Base-by-base conservation (phyloP, 1,139 yeast genomes). In the Pichia sp. region DNA sequence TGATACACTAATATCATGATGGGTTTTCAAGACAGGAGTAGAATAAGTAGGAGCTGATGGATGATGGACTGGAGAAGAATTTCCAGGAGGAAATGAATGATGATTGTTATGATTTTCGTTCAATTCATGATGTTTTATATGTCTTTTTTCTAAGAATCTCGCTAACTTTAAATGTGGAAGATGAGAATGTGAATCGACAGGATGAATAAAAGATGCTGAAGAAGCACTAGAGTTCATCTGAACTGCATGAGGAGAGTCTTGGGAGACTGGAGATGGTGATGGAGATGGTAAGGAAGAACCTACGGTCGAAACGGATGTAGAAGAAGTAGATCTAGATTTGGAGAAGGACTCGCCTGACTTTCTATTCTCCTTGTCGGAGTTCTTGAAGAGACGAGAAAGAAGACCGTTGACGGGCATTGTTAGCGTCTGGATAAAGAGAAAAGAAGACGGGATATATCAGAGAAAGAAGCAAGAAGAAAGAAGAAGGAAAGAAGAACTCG, bases 71-170 rank as follows among this genome's bases (percentile, higher is more conserved):
- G 31, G 24, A 3, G 22, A 18, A 8, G 16, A 16, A 18, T n/a
- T 23, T 8, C 20, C 13, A 18, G n/a, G 24, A 18, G 31, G 10
- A 22, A 14, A 13, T 6, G 23, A 18, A 4, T 25, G 27, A 22
- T 29, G 14, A n/a, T 26, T 30, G 20, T 30, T 31, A 19, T 30
- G 31, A 15, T 15, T 26, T 26, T 33, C 23, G 11, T 36, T 28
- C 10, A 36, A 35, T 29, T 39, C 46, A 15, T 27, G 33, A 23
- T 42, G 42, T 14, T 36, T 41, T 5, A 31, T 21, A 40, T 46
- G 47, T 33, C 43, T 43, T 32, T 48, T 48, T 22, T 48, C 51
- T 21, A 48, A 35, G 30, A 48, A 48, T 24, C 51, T 38, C 4
- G 49, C 43, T 23, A 48, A 38, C 24, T 41, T 45, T 7, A 45